These are phyloP conservation scores for Ophiocytium majus DNA, from an alignment of 352 stramenopile genomes.

Conservation along the genomic window DNA sequence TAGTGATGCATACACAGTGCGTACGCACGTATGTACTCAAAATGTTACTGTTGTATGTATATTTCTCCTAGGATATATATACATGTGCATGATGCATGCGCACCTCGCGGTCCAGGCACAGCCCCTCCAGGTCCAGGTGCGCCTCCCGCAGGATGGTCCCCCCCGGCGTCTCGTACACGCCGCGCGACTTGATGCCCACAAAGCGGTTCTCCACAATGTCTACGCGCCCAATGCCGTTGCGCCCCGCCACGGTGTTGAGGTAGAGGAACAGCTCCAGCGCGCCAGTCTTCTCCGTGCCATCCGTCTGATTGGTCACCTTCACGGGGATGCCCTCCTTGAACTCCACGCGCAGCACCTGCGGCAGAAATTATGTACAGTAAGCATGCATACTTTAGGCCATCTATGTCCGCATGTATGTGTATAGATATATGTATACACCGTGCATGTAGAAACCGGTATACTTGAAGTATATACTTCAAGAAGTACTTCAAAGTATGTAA, in stretches of 20 bases:
- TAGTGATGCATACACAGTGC: too few species aligned
- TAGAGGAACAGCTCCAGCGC: slow-evolving; percentile 92
- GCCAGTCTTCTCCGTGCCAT: slow-evolving; percentile 80
- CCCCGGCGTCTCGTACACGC: slow-evolving; percentile 96
- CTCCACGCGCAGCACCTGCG: slow-evolving; percentile 84
- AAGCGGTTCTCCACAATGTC: slow-evolving; percentile 99
- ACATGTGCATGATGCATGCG: background rate
- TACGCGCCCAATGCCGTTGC: slow-evolving; percentile 93
- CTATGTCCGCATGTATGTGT: too few species aligned
- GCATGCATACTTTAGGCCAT: too few species aligned
- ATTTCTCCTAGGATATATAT: background rate
- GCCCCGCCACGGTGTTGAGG: slow-evolving; percentile 92
- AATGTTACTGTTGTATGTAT: background rate
- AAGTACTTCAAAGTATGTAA: too few species aligned
- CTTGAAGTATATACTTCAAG: too few species aligned
- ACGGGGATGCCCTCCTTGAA: slow-evolving; percentile 92
- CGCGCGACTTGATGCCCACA: slow-evolving; percentile 98
- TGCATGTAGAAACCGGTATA: too few species aligned
- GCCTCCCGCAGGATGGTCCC: slow-evolving; percentile 83
- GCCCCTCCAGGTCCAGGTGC: slow-evolving; percentile 80
- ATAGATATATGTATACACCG: too few species aligned
- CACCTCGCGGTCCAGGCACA: slow-evolving; percentile 88
- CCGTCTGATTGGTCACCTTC: slow-evolving; percentile 79
- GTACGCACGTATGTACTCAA: background rate
- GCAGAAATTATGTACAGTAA: too few species aligned